phyloP scores from a whole-genome alignment of 768 basidiomycete genomes.

The Suillus hirtellus region DNA sequence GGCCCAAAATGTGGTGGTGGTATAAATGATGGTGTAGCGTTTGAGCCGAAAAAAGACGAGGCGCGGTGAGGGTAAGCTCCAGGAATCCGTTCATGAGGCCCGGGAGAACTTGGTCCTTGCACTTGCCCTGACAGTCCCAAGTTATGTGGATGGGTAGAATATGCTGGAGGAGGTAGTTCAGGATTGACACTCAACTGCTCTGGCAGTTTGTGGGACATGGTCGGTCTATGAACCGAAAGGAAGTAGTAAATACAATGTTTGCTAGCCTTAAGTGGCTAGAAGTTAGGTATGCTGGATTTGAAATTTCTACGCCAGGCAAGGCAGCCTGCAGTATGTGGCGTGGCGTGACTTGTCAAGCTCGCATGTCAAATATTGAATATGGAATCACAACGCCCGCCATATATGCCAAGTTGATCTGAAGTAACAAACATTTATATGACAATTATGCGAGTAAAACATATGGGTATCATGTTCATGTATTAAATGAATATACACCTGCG shows the following conservation, averaged over 20 bases:
- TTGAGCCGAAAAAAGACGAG: slow-evolving; percentile 22
- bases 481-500: neutral
- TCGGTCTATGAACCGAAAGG: neutral
- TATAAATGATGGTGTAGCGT: slow-evolving; percentile 17
- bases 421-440: neutral
- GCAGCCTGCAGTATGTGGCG: neutral
- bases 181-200: slow-evolving; percentile 24
- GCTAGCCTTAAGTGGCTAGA: neutral
- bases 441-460: neutral
- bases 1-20: slow-evolving; percentile 35
- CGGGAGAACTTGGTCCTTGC: slow-evolving; percentile 22
- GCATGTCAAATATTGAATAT: too few relatives aligned
- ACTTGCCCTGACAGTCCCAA: slow-evolving; percentile 14
- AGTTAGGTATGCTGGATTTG: neutral
- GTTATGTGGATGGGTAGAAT: slow-evolving; percentile 21
- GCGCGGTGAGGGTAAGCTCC: slow-evolving; percentile 18
- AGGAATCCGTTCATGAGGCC: slow-evolving; percentile 11
- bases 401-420: neutral
- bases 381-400: too few relatives aligned
- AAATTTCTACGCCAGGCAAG: neutral
- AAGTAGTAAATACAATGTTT: neutral
- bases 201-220: neutral
- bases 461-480: neutral
- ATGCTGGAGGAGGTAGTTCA: slow-evolving; percentile 32
- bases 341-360: too few relatives aligned